Percentiles rank a stretch among this genome's conserved stretches.
Conservation (phyloP, 2,329 filamentous ascomycete genomes). For the Thelonectria discophora region DNA sequence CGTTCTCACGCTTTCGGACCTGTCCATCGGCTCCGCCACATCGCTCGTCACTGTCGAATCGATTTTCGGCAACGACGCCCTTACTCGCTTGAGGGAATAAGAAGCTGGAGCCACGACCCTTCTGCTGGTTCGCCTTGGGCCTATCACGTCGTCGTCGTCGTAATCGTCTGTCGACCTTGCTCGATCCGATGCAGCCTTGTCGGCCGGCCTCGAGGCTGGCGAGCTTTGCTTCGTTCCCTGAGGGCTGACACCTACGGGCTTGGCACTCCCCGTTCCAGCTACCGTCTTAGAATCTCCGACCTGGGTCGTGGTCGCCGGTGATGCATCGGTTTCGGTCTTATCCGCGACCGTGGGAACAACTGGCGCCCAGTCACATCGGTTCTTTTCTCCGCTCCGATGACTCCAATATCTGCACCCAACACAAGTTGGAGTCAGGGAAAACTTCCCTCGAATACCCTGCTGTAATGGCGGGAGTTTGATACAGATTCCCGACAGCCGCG, state of each 20-base stretch:
- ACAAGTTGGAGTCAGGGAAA: constrained; percentile 39
- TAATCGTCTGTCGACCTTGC: background rate
- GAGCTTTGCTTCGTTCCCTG: background rate
- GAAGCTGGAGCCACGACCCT: constrained; percentile 1
- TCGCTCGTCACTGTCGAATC: background rate
- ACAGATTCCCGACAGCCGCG: constrained; percentile 42
- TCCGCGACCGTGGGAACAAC: too few relatives aligned
- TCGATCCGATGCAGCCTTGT: background rate
- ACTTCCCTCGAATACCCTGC: constrained; percentile 25
- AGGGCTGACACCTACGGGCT: too few relatives aligned
- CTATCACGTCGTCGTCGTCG: constrained; percentile 1
- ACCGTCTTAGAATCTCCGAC: too few relatives aligned
- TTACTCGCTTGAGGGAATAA: background rate
- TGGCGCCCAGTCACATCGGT: constrained; percentile 40
- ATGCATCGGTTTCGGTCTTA: background rate
- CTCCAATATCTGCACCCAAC: constrained; percentile 46
- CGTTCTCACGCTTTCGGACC: background rate
- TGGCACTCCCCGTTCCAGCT: too few relatives aligned
- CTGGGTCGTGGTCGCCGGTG: background rate
- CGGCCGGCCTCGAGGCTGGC: background rate
- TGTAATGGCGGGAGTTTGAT: constrained; percentile 41
- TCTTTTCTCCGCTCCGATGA: constrained; percentile 36
- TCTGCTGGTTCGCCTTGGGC: constrained; percentile 5
- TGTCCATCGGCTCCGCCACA: background rate
- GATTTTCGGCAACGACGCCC: background rate